Conservation (phyloP, 2,329 filamentous ascomycete genomes). For the Alternaria brassicae region DNA sequence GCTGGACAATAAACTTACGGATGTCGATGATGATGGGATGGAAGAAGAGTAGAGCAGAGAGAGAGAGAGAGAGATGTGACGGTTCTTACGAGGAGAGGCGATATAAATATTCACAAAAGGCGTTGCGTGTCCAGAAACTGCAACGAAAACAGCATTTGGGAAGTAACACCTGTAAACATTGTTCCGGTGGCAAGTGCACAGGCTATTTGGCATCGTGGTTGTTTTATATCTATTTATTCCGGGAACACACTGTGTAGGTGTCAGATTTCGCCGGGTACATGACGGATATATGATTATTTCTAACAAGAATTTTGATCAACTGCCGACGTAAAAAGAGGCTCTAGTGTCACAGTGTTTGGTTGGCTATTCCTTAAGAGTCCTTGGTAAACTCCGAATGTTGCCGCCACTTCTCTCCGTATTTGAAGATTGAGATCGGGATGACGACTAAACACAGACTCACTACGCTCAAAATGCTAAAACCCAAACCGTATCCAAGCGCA, state of each 20-base stretch:
- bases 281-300: too few species aligned
- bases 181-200: background rate
- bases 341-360: background rate
- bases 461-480: constrained; percentile 56
- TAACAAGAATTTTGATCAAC: too few species aligned
- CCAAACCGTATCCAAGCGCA: constrained; percentile 61
- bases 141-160: background rate
- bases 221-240: too few species aligned
- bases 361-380: constrained; percentile 19
- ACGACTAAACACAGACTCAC: constrained; percentile 57
- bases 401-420: constrained; percentile 62
- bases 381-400: constrained; percentile 58
- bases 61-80: background rate
- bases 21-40: background rate
- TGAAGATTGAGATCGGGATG: constrained; percentile 59
- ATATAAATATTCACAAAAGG: background rate
- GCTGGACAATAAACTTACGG: background rate
- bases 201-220: background rate
- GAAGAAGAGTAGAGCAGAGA: background rate
- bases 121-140: background rate
- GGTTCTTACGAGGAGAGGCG: background rate
- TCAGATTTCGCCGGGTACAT: too few species aligned
- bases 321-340: too few species aligned
- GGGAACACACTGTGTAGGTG: too few species aligned
- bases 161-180: background rate